Conservation (phyloP, 306 rosid genomes). For the Trifolium pratense region DNA sequence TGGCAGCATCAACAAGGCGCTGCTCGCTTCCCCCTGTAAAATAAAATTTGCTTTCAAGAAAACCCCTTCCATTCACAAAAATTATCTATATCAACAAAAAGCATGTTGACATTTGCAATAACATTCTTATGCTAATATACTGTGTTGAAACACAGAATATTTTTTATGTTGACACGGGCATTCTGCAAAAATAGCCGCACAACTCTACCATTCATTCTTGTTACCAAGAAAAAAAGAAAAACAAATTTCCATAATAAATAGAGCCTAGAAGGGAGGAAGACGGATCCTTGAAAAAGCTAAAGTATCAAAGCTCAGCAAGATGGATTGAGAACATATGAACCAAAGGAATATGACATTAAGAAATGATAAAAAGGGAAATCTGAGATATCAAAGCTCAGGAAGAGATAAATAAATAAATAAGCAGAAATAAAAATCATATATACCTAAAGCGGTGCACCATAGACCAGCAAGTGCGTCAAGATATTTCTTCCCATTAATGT, state of each 20-base stretch:
- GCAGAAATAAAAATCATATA: conserved; percentile 26
- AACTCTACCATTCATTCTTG: not conserved
- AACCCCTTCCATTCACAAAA: conserved; percentile 16
- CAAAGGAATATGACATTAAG: conserved; percentile 21
- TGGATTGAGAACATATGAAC: conserved; percentile 23
- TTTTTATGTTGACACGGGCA: conserved; percentile 3
- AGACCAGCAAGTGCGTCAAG: conserved; percentile 94
- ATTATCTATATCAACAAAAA: not conserved
- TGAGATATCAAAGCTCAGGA: conserved; percentile 20
- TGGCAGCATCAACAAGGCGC: conserved; percentile 89
- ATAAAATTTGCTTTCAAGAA: conserved; percentile 24
- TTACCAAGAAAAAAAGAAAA: not conserved
- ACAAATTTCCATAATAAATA: not conserved
- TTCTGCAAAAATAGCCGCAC: conserved; percentile 8
- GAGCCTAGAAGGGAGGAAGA: not conserved
- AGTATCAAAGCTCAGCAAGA: conserved; percentile 21
- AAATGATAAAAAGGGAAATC: conserved; percentile 6
- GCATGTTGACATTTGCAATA: not conserved
- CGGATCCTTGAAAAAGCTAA: too few relatives aligned
- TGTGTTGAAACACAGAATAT: not conserved
- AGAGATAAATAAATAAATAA: too few relatives aligned
- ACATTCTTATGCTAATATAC: conserved; percentile 1
- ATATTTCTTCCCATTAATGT: conserved; percentile 82
- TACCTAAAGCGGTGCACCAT: conserved; percentile 87
- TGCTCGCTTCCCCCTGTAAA: conserved; percentile 87